A percentile compares a stretch with the other conserved stretches of the same genome.
phyloP scores from a whole-genome alignment of 2,329 filamentous ascomycete species.

The Penicillium sp. region DNA sequence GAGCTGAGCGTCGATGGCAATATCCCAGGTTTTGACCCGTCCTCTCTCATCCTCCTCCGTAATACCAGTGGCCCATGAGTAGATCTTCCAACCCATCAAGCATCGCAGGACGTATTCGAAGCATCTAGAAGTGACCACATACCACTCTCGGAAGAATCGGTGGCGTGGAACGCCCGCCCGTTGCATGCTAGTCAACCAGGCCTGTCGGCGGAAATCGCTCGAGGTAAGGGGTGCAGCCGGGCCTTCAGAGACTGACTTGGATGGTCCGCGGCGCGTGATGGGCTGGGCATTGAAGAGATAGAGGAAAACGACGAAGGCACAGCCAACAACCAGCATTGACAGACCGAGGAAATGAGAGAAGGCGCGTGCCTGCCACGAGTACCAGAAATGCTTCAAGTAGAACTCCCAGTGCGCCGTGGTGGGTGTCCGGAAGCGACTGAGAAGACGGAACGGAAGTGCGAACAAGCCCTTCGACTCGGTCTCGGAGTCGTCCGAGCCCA shows the following conservation, averaged over 20 bases:
- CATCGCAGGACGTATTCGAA: conserved; percentile 79
- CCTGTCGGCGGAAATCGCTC: conserved; percentile 80
- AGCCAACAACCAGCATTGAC: conserved; percentile 52
- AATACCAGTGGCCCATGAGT: conserved; percentile 75
- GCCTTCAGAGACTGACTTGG: conserved; percentile 31
- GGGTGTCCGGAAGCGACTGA: conserved; percentile 42
- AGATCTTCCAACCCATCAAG: conserved; percentile 72
- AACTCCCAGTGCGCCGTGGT: conserved; percentile 26
- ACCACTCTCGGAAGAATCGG: conserved; percentile 80
- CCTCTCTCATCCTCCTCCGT: conserved; percentile 84
- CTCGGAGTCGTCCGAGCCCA: conserved; percentile 67
- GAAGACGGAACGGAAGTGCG: conserved; percentile 62
- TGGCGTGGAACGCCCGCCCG: conserved; percentile 89
- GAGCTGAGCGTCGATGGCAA: conserved; percentile 88
- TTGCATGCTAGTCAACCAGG: conserved; percentile 91
- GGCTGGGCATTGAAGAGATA: conserved; percentile 59
- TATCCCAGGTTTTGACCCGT: conserved; percentile 87
- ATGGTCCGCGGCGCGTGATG: conserved; percentile 52
- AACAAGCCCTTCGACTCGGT: conserved; percentile 67
- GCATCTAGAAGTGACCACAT: conserved; percentile 77
- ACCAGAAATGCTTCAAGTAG: conserved; percentile 31
- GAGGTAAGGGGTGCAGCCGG: conserved; percentile 63
- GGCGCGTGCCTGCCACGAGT: conserved; percentile 40
- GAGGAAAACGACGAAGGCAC: conserved; percentile 59
- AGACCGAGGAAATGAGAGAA: conserved; percentile 52